Base-by-base conservation (phyloP, 164 flowering plant species). In the Platanus orientalis region DNA sequence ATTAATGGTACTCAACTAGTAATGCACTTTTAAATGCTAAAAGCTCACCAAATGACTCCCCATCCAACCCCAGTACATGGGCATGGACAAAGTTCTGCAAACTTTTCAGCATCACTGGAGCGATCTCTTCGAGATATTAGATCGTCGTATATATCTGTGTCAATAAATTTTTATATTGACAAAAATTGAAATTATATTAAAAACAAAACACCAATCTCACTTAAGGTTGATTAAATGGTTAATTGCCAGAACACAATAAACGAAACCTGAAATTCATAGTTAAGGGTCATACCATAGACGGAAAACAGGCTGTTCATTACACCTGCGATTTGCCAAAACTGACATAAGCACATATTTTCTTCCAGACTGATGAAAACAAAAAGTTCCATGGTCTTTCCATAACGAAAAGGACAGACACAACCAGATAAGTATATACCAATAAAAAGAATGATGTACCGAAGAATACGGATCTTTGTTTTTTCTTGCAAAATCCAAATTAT, bases 261-360 rank as follows among this genome's bases (percentile, higher is more conserved):
- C 57, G 20, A 47, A 52, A 64, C 40, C 54, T 17, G 47, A 51
- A 47, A 7, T 24, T 30, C 24, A 0, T 39, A 21, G 51, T 29
- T 34, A 26, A 57, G 56, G 60, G 54, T 40, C 72, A 25, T 85
- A 88, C 95, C 97, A 66, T 85, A 88, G 54, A 88, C 85, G 25
- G 97, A 88, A 69, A 91, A 91, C 78, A 91, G 71, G 75, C 93
- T 88, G 84, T 91, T 91, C 96, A 91, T 90, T 32, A 90, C 95
- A 75, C 95, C 97, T 88, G 88, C 70, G 73, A 47, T 57, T 16
- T 12, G 12, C 52, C 61, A 71, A 20, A 72, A 40, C 17, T 53
- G 21, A 58, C 10, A 53, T 67, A 49, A 71, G 63, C 25, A 44
- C 36, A 19, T 6, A 45, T 48, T 12, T 26, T 60, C 39, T n/a